phyloP scores from a whole-genome alignment of 179 eudicot genomes.

The Spinacia oleracea region DNA sequence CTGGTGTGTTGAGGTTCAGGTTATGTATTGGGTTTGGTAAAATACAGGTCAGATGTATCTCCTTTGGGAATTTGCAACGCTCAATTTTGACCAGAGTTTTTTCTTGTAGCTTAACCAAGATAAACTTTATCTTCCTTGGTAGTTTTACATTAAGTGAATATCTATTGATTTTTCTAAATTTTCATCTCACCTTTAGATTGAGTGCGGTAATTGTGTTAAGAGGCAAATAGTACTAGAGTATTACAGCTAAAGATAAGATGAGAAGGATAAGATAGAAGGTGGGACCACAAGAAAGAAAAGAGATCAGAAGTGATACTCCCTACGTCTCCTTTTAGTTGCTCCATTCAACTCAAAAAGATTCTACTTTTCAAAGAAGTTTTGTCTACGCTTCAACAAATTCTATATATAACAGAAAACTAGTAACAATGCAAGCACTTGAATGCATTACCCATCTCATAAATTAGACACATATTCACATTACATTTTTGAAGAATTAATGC shows the following conservation, averaged over 20 bases:
- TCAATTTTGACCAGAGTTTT: not conserved
- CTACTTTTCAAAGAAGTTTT: not conserved
- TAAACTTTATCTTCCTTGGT: not conserved
- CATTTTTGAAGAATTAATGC: slow-evolving; percentile 19
- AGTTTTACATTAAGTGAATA: not conserved
- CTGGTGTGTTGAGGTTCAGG: not conserved
- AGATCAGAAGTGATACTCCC: not conserved
- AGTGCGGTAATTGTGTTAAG: not conserved
- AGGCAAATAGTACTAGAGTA: not conserved
- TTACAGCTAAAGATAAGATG: not conserved
- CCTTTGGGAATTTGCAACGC: not conserved
- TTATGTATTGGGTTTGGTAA: not conserved
- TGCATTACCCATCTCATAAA: slow-evolving; percentile 5
- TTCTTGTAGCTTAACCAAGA: not conserved
- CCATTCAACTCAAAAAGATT: too few species aligned
- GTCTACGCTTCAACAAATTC: not conserved
- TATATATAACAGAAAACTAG: slow-evolving; percentile 1
- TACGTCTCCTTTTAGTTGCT: too few species aligned
- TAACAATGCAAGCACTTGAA: not conserved
- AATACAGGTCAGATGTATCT: not conserved
- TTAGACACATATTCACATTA: not conserved
- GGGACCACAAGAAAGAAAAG: not conserved
- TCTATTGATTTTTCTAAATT: not conserved
- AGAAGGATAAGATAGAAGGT: not conserved
- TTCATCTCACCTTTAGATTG: not conserved